Percentiles rank a stretch among this genome's conserved stretches.
Conservation (phyloP, 148 eudicot species). For the Chenopodium berlandieri region DNA sequence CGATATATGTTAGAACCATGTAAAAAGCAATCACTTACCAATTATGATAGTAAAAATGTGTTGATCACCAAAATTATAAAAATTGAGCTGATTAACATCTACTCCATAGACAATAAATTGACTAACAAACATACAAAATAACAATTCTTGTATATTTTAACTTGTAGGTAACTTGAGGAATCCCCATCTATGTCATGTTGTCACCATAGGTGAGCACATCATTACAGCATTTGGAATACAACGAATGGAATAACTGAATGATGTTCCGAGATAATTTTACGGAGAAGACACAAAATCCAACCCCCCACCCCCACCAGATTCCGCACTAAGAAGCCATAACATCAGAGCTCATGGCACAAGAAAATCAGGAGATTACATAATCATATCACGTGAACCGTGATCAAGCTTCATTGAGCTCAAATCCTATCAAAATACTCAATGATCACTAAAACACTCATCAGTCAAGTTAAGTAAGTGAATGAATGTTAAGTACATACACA, state of each 20-base stretch:
- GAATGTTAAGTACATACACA: neutral
- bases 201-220: neutral
- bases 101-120: neutral
- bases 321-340: neutral
- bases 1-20: neutral
- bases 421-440: neutral
- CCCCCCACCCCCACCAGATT: too few relatives aligned
- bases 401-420: neutral
- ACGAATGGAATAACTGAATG: neutral
- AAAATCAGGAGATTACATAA: neutral
- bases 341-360: neutral
- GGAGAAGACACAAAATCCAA: neutral
- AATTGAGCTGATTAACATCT: neutral
- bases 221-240: neutral
- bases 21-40: neutral
- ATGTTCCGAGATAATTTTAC: neutral
- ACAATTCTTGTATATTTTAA: neutral
- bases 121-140: neutral
- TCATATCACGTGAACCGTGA: neutral
- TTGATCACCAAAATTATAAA: neutral
- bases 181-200: neutral
- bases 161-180: neutral
- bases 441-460: neutral
- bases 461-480: neutral
- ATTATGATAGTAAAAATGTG: neutral